Conservation (phyloP, 345 rosid species). For the Lumnitzera littorea region DNA sequence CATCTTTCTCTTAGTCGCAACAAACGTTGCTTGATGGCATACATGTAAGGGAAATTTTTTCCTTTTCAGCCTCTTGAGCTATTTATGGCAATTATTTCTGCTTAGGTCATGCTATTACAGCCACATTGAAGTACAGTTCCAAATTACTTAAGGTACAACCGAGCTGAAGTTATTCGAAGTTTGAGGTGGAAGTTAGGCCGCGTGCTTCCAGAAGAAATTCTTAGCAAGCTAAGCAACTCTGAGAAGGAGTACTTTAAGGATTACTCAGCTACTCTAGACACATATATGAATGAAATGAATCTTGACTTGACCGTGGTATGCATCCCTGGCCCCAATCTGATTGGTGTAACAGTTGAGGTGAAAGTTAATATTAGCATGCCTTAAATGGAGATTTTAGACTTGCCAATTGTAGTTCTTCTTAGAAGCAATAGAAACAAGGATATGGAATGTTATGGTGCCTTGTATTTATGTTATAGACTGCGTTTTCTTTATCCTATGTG, state of each 20-base stretch:
- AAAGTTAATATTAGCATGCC: background rate
- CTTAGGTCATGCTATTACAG: background rate
- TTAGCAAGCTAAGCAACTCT: slow-evolving; percentile 51
- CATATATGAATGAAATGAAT: slow-evolving; percentile 64
- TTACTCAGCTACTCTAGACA: slow-evolving; percentile 56
- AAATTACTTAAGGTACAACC: slow-evolving; percentile 44
- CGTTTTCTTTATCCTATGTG: too few species aligned
- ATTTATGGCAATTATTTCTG: background rate
- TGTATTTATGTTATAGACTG: too few species aligned
- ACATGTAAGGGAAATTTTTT: slow-evolving; percentile 38
- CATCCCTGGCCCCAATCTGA: slow-evolving; percentile 2
- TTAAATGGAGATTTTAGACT: background rate
- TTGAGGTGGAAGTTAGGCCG: slow-evolving; percentile 71
- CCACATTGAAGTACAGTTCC: background rate
- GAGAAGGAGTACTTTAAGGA: slow-evolving; percentile 68
- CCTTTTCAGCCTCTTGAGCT: slow-evolving; percentile 5
- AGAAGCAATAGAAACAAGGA: too few species aligned
- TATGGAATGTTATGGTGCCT: too few species aligned
- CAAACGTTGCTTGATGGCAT: slow-evolving; percentile 96
- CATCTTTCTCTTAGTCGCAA: slow-evolving; percentile 80
- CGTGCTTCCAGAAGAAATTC: slow-evolving; percentile 67
- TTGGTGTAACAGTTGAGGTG: background rate
- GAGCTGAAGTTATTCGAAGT: slow-evolving; percentile 71
- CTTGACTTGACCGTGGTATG: slow-evolving; percentile 80
- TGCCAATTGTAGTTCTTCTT: background rate